phyloP scores from a whole-genome alignment of 345 rosid genomes.

The Syzygium grande region DNA sequence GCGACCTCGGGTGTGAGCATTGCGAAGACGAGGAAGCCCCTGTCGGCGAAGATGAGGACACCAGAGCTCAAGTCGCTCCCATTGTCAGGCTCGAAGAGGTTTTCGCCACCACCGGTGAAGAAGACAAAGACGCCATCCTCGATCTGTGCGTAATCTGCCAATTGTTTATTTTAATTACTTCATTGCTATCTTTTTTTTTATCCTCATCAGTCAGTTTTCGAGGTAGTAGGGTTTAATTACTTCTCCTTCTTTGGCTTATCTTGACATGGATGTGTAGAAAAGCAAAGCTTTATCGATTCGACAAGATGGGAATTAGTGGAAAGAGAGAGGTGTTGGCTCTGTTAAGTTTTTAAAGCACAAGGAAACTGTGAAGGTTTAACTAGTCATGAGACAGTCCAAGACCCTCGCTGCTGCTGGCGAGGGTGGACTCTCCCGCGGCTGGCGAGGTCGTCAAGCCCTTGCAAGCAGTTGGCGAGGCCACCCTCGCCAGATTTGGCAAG shows the following conservation, averaged over 20 bases:
- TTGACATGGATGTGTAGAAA: conserved; percentile 33
- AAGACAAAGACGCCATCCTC: conserved; percentile 67
- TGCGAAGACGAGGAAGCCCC: conserved; percentile 62
- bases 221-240: neutral
- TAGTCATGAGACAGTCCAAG: conserved; percentile 89
- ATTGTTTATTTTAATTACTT: neutral
- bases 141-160: conserved; percentile 43
- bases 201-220: neutral
- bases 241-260: neutral
- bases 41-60: conserved; percentile 83
- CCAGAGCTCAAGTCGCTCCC: conserved; percentile 90
- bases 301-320: conserved; percentile 85
- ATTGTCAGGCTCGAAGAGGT: conserved; percentile 78
- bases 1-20: conserved; percentile 4
- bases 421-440: too few relatives aligned
- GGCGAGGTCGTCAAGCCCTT: too few relatives aligned
- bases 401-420: conserved; percentile 1
- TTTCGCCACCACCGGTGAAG: conserved; percentile 86
- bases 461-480: too few relatives aligned
- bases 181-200: neutral
- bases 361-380: conserved; percentile 66
- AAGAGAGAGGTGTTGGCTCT: conserved; percentile 89
- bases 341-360: conserved; percentile 88
- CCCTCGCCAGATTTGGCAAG: too few relatives aligned
- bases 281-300: conserved; percentile 79